Conservation (phyloP, 202 grass and related monocot genomes). For the Schoenoplectus tabernaemontani region DNA sequence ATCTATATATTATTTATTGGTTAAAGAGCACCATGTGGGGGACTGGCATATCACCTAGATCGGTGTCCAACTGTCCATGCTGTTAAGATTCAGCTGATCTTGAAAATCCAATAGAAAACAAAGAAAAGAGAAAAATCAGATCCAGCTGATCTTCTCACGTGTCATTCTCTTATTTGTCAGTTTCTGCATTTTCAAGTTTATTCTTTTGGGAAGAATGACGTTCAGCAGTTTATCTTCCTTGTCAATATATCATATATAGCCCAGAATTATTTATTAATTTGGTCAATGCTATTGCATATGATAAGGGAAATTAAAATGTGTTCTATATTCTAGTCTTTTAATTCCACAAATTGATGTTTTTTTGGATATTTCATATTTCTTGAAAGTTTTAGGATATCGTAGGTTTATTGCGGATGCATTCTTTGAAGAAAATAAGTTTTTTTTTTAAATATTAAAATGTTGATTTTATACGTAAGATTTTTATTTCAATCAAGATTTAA, state of each 20-base stretch:
- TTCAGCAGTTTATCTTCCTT: background rate
- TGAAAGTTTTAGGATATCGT: too few relatives aligned
- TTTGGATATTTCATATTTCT: too few relatives aligned
- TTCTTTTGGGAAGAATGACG: background rate
- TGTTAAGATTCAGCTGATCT: background rate
- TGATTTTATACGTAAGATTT: too few relatives aligned
- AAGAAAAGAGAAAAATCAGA: background rate
- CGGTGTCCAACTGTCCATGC: background rate
- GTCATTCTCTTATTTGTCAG: conserved; percentile 22
- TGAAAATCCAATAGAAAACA: background rate
- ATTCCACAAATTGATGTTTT: too few relatives aligned
- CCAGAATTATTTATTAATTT: background rate
- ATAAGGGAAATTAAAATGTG: too few relatives aligned
- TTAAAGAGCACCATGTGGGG: background rate
- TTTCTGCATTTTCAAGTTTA: background rate
- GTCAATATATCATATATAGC: background rate
- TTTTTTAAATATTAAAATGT: too few relatives aligned
- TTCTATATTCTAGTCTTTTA: too few relatives aligned
- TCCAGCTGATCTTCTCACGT: background rate
- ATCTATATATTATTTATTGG: background rate
- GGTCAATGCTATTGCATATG: background rate
- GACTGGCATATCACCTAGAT: background rate
- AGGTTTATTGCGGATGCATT: too few relatives aligned
- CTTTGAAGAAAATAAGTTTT: too few relatives aligned
- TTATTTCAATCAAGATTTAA: too few relatives aligned